These are phyloP conservation scores for Tricladium varicosporioides DNA, from an alignment of 2,329 filamentous ascomycete genomes.

Conservation along the genomic window DNA sequence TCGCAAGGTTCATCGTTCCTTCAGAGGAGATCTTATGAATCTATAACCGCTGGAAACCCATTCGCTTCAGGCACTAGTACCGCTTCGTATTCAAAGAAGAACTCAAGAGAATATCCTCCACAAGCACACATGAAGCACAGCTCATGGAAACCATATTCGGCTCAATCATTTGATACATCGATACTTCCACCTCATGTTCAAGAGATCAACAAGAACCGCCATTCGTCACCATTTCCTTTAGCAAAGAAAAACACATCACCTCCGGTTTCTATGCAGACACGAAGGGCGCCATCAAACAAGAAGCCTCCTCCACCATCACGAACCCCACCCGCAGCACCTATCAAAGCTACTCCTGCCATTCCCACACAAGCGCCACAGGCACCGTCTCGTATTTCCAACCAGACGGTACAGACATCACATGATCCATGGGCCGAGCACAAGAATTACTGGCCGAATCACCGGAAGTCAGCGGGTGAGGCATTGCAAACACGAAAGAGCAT, in stretches of 20 bases:
- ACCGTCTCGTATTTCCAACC: not conserved
- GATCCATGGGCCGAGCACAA: slow-evolving; percentile 17
- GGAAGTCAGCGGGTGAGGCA: slow-evolving; percentile 16
- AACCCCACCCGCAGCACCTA: not conserved
- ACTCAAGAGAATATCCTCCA: slow-evolving; percentile 13
- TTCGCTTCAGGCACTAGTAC: slow-evolving; percentile 1
- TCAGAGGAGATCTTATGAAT: slow-evolving; percentile 16
- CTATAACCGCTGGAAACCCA: slow-evolving; percentile 7
- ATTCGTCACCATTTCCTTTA: not conserved
- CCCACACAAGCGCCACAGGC: not conserved
- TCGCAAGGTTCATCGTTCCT: slow-evolving; percentile 6
- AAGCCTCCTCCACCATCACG: not conserved
- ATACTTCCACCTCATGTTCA: not conserved
- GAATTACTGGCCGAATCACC: slow-evolving; percentile 13
- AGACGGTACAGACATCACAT: not conserved
- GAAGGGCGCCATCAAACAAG: slow-evolving; percentile 1
- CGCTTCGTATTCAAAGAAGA: slow-evolving; percentile 2
- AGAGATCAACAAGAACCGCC: not conserved
- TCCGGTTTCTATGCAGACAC: slow-evolving; percentile 21
- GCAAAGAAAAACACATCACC: slow-evolving; percentile 8
- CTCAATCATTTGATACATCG: not conserved
- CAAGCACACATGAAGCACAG: slow-evolving; percentile 11
- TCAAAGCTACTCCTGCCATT: not conserved
- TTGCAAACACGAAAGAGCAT: slow-evolving; percentile 13
- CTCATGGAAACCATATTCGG: not conserved